Evolutionary conservation across 2,329 filamentous ascomycete species (phyloP), one percentile per base, ranked within the genome.

Genomic region (Epichloe typhina): DNA sequence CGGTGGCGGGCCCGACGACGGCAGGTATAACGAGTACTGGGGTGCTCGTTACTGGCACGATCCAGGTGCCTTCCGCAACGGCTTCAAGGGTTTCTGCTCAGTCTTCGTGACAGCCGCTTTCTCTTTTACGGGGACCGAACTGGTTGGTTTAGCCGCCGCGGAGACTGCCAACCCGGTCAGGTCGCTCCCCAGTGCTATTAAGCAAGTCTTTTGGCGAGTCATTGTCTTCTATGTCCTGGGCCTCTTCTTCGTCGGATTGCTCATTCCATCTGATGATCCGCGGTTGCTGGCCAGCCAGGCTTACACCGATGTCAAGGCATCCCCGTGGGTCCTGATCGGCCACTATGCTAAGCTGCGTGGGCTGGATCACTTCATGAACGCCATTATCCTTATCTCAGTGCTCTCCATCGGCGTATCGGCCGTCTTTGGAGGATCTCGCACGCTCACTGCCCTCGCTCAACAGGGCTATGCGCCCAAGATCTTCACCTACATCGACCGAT

Each of bases 121-220:
- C 59, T 71, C 82, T 38, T 38, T 83, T 56, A 75, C 80, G 2
- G 82, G 82, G 11, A 84, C 82, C 1, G 83, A 86, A 62, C 68
- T 84, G 5, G 82, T 86, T 44, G 83, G 83, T 60, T 74, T 87
- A 8, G 82, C 82, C 5, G 83, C 83, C 4, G 83, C 83, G 12
- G 83, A 87, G 66, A 78, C 82, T 0, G 66, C 63, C 4, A 84
- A 86, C 59, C 83, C 83, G 1, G 75, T 79, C 55, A 81, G 86
- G 62, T 79, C 82, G 0, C 74, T 94, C 0, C 88, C 88, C 0
- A 83, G 80, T 21, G 87, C 88, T 2, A 80, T 89, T 60, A 91
- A 89, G 70, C 86, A 91, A 66, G 84, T 75, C 35, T 75, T 74
- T 57, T 74, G 72, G 72, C 70, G 72, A 61, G 72, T 75, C 56